Evolutionary conservation across 805 yeast species (phyloP), one percentile per base, ranked within the genome.

Genomic region (Starmerella stellata): DNA sequence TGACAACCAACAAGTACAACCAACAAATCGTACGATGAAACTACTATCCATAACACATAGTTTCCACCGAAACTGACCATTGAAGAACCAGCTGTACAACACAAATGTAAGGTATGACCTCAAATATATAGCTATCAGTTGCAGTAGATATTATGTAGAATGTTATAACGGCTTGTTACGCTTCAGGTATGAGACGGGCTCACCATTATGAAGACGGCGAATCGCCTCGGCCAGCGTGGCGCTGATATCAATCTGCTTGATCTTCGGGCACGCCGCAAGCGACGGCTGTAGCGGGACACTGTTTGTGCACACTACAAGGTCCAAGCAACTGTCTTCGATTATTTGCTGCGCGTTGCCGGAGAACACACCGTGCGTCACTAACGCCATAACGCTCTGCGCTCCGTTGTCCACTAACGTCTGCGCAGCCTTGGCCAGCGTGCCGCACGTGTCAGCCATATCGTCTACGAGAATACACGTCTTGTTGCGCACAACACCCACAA

Each of bases 381-480:
- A 77, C 11, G 96, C 94, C 46, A 87, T 71, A 19, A 90, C 96
- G 45, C 72, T 69, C 42, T 70, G 66, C 3, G 98, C 96, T 23
- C 83, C 80, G 47, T 81, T 74, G 18, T 70, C 75, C 47, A 83
- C 61, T 43, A 87, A 63, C 4, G 85, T 74, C 45, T 87, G 93
- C 9, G 94, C 87, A 1, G 96, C 96, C 59, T 87, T 87, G 46
- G 81, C 90, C 47, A 87, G 64, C 2, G 98, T 87, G 30, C 98
- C 96, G 61, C 96, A 87, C 4, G 98, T 87, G 55, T 87, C 98
- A 29, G 96, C 96, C 92, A 87, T 90, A 57, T 87, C 98, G 58
- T 87, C 98, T 25, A 87, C 80, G 45, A 87, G 63, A 19, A 90
- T 66, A 60, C 95, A 85, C 4, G 75, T 70, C 58, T 80, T 82